Evolutionary conservation across 371 early-diverging fungal species (phyloP), one percentile per base, ranked within the genome.

Genomic region (Catenaria anguillulae): DNA sequence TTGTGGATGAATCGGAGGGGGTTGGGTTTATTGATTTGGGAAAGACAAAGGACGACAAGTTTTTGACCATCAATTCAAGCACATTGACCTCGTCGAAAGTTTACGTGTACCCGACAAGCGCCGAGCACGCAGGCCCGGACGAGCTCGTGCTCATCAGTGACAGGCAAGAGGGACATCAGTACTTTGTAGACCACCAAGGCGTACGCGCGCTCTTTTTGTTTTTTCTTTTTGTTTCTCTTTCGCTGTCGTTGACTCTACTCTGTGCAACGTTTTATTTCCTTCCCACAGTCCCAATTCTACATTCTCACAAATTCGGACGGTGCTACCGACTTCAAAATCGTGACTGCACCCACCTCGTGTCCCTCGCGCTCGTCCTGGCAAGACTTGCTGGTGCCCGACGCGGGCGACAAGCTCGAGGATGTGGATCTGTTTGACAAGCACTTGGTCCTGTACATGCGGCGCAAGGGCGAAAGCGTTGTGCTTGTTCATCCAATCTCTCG

Each of bases 181-280:
- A 85, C 63, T 89, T 81, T 71, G 84, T 86, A 2, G 91, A 90
- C 65, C 89, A 89, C 64, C n/a, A n/a, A n/a, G n/a, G n/a, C n/a
- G n/a, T n/a, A n/a, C n/a, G n/a, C n/a, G n/a, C 84, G 87, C 61
- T 71, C 80, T 62, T 86, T 84, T 75, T 70, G 73, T 61, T 26
- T 36, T 36, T n/a, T 29, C 24, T 60, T 12, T 33, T 17, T 23
- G n/a, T 34, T 24, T 3, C 43, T 10, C 19, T 45, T 59, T n/a
- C n/a, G n/a, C 12, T 73, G 82, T n/a, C 72, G 77, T 24, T 74
- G 89, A 6, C 68, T 68, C 33, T 64, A 72, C 6, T 82, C 79
- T 15, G 70, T 86, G 2, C 86, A 89, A 55, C 86, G 85, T 62
- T 89, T 81, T 71, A 84, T 86, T 2, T 90, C 89, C 65, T 89